Evolutionary conservation across 169 alveolate species (phyloP).

Genomic region (Cytauxzoon felis): DNA sequence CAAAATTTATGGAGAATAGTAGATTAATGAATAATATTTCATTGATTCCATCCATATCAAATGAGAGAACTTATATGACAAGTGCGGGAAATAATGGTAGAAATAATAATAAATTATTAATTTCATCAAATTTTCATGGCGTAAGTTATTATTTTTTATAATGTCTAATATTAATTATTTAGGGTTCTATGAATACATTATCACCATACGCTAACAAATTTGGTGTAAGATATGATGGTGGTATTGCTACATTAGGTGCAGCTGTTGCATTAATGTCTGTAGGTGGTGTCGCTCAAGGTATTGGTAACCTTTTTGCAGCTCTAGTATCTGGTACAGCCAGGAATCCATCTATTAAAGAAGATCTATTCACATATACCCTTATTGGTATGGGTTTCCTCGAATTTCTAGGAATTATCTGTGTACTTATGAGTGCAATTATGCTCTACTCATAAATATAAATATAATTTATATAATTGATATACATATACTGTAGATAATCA

Average conservation of each 20-base stretch:
- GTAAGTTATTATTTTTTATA: no score
- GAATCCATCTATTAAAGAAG: slow-evolving; percentile 85
- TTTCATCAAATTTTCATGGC: no score
- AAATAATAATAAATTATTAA: no score
- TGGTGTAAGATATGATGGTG: slow-evolving; percentile 78
- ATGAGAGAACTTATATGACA: no score
- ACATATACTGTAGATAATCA: no score
- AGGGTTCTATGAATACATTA: slow-evolving; percentile 49
- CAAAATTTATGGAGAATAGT: no score
- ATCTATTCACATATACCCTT: slow-evolving; percentile 84
- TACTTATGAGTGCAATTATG: slow-evolving; percentile 83
- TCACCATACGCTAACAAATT: slow-evolving; percentile 56
- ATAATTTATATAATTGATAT: background rate
- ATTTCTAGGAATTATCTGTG: slow-evolving; percentile 83
- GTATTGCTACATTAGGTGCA: slow-evolving; percentile 76
- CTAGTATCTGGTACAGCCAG: slow-evolving; percentile 86
- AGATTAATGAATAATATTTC: no score
- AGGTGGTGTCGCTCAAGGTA: slow-evolving; percentile 87
- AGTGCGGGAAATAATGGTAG: no score
- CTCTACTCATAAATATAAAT: slow-evolving; percentile 71
- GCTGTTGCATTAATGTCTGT: slow-evolving; percentile 80
- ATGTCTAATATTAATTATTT: no score
- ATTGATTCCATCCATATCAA: no score
- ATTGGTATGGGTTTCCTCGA: slow-evolving; percentile 89
- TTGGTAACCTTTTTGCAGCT: slow-evolving; percentile 87